Evolutionary conservation across 2,329 filamentous ascomycete species (phyloP).

Genomic region (Rhynchosporium graminicola): DNA sequence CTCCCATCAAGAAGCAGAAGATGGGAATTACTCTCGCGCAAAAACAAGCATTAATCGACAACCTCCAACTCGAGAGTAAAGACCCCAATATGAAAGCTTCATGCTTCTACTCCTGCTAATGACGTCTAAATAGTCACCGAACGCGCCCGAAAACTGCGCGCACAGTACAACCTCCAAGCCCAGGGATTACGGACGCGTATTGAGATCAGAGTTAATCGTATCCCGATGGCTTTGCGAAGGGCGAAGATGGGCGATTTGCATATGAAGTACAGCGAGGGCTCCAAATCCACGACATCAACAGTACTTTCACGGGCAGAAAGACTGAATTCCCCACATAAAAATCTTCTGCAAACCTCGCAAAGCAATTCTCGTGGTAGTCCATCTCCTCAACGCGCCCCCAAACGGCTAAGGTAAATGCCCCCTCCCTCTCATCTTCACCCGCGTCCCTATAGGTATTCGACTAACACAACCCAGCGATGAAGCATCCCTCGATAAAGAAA

Average conservation of each 20-base stretch:
- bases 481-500: conserved; percentile 72
- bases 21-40: conserved; percentile 67
- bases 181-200: conserved; percentile 83
- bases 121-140: conserved; percentile 68
- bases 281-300: conserved; percentile 17
- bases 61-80: conserved; percentile 85
- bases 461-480: conserved; percentile 55
- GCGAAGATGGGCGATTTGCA: conserved; percentile 78
- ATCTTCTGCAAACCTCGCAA: conserved; percentile 32
- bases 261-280: conserved; percentile 32
- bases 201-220: conserved; percentile 90
- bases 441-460: not conserved
- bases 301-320: conserved; percentile 25
- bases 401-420: conserved; percentile 53
- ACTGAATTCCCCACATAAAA: conserved; percentile 32
- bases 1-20: conserved; percentile 63
- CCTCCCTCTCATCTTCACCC: too few species aligned
- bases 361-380: conserved; percentile 33
- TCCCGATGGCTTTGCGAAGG: conserved; percentile 77
- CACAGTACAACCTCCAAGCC: conserved; percentile 86
- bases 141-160: conserved; percentile 80
- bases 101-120: conserved; percentile 12
- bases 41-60: conserved; percentile 86
- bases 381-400: conserved; percentile 43
- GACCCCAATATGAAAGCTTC: not conserved